A percentile compares a stretch with the other conserved stretches of the same genome.
These are phyloP conservation scores for Moniliophthora roreri DNA, from an alignment of 1,284 basidiomycete genomes.

Conservation along the genomic window DNA sequence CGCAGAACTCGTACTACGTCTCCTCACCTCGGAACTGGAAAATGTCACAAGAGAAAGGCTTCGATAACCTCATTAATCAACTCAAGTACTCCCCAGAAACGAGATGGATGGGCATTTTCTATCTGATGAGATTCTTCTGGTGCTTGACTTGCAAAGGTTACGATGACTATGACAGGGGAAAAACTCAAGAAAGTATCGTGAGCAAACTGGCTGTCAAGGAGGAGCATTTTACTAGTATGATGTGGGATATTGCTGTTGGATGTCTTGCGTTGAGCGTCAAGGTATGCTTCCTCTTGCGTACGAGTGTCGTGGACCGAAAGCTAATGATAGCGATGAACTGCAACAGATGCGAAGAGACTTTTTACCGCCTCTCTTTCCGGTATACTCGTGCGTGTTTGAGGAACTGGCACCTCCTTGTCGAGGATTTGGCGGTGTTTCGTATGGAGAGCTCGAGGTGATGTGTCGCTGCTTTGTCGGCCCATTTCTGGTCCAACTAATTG, in stretches of 20 bases:
- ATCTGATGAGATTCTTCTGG: conserved; percentile 54
- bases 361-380: conserved; percentile 49
- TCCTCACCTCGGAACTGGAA: not conserved
- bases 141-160: conserved; percentile 25
- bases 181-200: conserved; percentile 11
- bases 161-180: conserved; percentile 3
- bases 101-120: conserved; percentile 57
- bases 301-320: too few species aligned
- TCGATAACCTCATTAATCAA: conserved; percentile 49
- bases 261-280: conserved; percentile 60
- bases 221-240: conserved; percentile 36
- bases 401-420: conserved; percentile 44
- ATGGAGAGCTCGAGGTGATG: conserved; percentile 53
- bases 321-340: too few species aligned
- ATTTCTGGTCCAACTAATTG: too few species aligned
- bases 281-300: conserved; percentile 36
- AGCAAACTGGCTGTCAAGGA: conserved; percentile 7
- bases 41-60: conserved; percentile 7
- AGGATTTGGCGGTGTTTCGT: conserved; percentile 18
- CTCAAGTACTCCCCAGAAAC: conserved; percentile 52
- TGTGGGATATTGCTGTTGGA: conserved; percentile 56
- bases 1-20: conserved; percentile 13
- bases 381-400: conserved; percentile 50
- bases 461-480: too few species aligned
- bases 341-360: conserved; percentile 67